Conservation (phyloP, 208 protist species). For the Crithidia bombi region DNA sequence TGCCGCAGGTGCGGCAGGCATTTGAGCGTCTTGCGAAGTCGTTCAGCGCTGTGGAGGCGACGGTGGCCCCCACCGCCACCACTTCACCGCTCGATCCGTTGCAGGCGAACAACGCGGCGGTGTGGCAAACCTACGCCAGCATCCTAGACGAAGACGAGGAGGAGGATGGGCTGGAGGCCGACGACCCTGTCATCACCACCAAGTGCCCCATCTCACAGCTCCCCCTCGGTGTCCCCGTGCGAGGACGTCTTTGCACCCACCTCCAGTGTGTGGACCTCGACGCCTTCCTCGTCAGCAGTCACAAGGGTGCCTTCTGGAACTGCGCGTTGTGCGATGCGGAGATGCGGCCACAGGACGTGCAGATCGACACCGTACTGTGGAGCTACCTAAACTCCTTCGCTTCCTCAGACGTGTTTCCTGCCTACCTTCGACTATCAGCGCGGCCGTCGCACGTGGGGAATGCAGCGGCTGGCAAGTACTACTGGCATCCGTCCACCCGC, state of each 20-base stretch:
- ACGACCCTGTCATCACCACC: conserved; percentile 72
- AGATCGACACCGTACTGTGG: conserved; percentile 79
- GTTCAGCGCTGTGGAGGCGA: not conserved
- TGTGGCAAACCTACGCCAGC: conserved; percentile 19
- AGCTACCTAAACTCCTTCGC: conserved; percentile 38
- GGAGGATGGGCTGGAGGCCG: conserved; percentile 64
- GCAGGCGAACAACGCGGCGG: conserved; percentile 10
- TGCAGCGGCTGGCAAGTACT: conserved; percentile 16
- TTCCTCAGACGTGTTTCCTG: conserved; percentile 13
- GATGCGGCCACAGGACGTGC: conserved; percentile 53
- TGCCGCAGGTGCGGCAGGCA: conserved; percentile 12
- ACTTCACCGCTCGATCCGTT: not conserved
- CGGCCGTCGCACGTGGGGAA: not conserved
- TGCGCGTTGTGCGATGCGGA: conserved; percentile 79
- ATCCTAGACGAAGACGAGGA: conserved; percentile 43
- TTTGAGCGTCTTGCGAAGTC: conserved; percentile 9
- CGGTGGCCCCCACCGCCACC: no score
- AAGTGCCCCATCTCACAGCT: conserved; percentile 83
- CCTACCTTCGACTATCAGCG: conserved; percentile 45
- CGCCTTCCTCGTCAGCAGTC: conserved; percentile 64
- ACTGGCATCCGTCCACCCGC: conserved; percentile 42
- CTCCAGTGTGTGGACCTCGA: conserved; percentile 83
- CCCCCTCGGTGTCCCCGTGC: conserved; percentile 71
- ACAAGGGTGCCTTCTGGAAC: conserved; percentile 86
- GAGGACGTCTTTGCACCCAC: conserved; percentile 64